These are phyloP conservation scores for Cryptosporidium bovis DNA, from an alignment of 169 alveolate genomes.

Conservation along the genomic window DNA sequence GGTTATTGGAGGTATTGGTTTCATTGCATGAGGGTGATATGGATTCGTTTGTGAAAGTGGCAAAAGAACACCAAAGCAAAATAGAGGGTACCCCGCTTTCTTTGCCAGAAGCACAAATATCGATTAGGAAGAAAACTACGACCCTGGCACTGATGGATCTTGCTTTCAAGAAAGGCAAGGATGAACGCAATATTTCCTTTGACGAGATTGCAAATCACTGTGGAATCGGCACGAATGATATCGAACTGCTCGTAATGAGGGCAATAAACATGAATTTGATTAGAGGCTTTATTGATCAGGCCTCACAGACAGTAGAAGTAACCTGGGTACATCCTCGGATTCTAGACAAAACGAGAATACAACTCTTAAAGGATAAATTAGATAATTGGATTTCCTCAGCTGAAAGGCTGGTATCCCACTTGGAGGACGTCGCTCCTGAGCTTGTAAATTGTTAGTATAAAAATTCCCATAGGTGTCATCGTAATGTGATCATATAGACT, in stretches of 20 bases:
- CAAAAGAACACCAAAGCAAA: constrained; percentile 33
- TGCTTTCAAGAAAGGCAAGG: constrained; percentile 44
- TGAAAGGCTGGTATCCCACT: constrained; percentile 13
- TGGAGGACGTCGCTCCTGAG: constrained; percentile 67
- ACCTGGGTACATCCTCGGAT: constrained; percentile 85
- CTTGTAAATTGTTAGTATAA: constrained; percentile 22
- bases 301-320: constrained; percentile 79
- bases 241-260: constrained; percentile 85
- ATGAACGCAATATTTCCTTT: constrained; percentile 39
- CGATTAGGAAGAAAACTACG: constrained; percentile 44
- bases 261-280: constrained; percentile 84
- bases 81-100: constrained; percentile 28
- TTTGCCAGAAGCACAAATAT: constrained; percentile 26
- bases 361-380: constrained; percentile 79
- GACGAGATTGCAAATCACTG: constrained; percentile 68
- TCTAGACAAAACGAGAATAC: constrained; percentile 79
- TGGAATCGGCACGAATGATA: constrained; percentile 73
- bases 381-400: constrained; percentile 80
- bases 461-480: background rate
- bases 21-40: constrained; percentile 68
- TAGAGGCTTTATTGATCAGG: constrained; percentile 84
- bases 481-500: background rate
- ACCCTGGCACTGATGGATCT: constrained; percentile 69
- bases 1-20: constrained; percentile 59
- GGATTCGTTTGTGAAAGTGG: constrained; percentile 6